phyloP scores from a whole-genome alignment of 106 monocot genomes.

The Dendrobium chrysotoxum region DNA sequence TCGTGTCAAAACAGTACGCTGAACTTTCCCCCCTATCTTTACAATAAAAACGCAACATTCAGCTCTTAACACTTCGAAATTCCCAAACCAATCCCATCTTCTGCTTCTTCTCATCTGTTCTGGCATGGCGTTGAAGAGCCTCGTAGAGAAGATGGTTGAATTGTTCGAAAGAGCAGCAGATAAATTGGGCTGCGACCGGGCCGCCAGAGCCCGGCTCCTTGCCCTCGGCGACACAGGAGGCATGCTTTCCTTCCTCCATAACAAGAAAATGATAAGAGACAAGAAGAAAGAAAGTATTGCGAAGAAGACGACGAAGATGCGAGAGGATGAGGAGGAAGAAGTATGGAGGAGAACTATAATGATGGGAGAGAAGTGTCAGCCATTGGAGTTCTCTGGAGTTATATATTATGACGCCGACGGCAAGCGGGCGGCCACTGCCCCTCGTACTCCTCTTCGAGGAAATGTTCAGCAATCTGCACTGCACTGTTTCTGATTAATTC shows the following conservation, averaged over 20 bases:
- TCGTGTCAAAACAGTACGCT: neutral
- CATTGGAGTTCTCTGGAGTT: constrained; percentile 36
- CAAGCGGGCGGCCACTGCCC: constrained; percentile 7
- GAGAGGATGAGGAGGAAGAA: constrained; percentile 5
- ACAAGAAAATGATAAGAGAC: neutral
- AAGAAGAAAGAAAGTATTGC: neutral
- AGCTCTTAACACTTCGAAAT: neutral
- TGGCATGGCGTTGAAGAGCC: constrained; percentile 3
- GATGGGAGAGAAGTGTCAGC: constrained; percentile 41
- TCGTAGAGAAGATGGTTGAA: neutral
- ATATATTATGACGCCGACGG: constrained; percentile 29
- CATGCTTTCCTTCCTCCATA: neutral
- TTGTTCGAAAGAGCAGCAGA: neutral
- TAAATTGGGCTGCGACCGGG: neutral
- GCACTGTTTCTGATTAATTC: neutral
- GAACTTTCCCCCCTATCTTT: neutral
- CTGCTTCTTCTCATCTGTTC: neutral
- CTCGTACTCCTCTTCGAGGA: constrained; percentile 14
- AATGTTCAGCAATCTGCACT: neutral
- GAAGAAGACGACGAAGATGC: neutral
- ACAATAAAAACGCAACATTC: neutral
- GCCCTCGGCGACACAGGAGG: neutral
- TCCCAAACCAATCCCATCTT: neutral
- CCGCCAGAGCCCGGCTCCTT: neutral
- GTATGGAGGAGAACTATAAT: constrained; percentile 27